These are phyloP conservation scores for Citeromyces hawaiiensis DNA, from an alignment of 1,139 yeast genomes.

Conservation along the genomic window DNA sequence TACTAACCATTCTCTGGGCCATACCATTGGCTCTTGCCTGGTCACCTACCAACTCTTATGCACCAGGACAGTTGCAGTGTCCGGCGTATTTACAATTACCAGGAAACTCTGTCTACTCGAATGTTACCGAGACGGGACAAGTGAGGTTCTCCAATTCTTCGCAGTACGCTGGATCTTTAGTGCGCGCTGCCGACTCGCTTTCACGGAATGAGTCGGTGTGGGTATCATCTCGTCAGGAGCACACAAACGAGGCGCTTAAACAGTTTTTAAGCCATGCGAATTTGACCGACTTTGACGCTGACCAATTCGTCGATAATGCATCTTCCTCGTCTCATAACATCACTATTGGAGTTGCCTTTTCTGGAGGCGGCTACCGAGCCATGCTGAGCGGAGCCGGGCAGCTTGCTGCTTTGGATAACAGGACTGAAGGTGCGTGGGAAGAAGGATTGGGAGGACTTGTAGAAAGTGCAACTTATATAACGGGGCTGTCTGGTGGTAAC, in stretches of 20 bases:
- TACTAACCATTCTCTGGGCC: neutral
- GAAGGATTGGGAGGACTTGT: constrained; percentile 33
- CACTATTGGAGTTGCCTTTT: constrained; percentile 50
- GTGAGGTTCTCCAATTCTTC: constrained; percentile 6
- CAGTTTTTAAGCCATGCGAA: constrained; percentile 46
- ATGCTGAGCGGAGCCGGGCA: constrained; percentile 58
- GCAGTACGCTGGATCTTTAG: constrained; percentile 12
- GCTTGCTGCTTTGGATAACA: constrained; percentile 34
- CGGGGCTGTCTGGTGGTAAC: constrained; percentile 63
- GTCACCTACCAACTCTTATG: constrained; percentile 54
- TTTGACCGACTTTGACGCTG: constrained; percentile 44
- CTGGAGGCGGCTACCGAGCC: constrained; percentile 69
- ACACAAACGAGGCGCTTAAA: constrained; percentile 38
- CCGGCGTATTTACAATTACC: constrained; percentile 20
- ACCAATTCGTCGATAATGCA: constrained; percentile 26
- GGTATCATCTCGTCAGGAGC: constrained; percentile 32
- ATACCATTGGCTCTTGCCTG: constrained; percentile 19
- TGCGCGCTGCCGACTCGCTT: constrained; percentile 21
- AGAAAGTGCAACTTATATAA: constrained; percentile 39
- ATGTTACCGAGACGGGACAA: constrained; percentile 4
- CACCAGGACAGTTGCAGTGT: constrained; percentile 50
- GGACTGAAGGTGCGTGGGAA: constrained; percentile 20
- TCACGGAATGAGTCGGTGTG: constrained; percentile 25
- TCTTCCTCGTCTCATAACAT: constrained; percentile 19
- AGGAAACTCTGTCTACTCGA: neutral